Evolutionary conservation across 2,329 filamentous ascomycete genomes (phyloP).

Genomic region (Diaporthe capsici): DNA sequence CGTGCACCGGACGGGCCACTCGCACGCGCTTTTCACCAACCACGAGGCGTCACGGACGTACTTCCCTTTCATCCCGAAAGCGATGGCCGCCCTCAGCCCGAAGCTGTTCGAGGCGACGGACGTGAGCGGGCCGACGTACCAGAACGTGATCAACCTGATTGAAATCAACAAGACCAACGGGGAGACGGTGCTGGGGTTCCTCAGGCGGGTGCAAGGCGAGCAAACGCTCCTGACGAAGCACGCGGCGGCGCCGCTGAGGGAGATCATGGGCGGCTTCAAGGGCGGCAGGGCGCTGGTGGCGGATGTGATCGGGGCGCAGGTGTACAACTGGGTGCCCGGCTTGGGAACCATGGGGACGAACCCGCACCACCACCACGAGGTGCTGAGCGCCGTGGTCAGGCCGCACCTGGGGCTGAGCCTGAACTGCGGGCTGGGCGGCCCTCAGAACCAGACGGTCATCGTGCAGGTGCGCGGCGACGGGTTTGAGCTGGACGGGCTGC

Average conservation of each 20-base stretch:
- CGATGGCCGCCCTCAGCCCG: constrained; percentile 35
- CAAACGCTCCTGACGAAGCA: constrained; percentile 40
- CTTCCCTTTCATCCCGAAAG: constrained; percentile 41
- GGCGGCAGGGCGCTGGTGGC: constrained; percentile 13
- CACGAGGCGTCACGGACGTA: constrained; percentile 41
- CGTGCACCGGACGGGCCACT: constrained; percentile 41
- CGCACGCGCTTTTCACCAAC: constrained; percentile 43
- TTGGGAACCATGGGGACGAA: constrained; percentile 40
- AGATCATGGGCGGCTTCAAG: constrained; percentile 38
- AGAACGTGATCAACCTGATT: constrained; percentile 42
- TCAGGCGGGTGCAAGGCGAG: constrained; percentile 40
- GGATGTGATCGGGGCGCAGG: constrained; percentile 37
- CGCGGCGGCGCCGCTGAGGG: constrained; percentile 38
- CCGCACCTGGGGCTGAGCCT: constrained; percentile 33
- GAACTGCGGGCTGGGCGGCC: constrained; percentile 33
- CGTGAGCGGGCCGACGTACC: constrained; percentile 42
- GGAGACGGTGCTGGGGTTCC: constrained; percentile 38
- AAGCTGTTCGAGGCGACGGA: constrained; percentile 41
- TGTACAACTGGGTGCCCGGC: constrained; percentile 43
- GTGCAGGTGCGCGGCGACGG: constrained; percentile 38
- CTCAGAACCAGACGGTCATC: constrained; percentile 30
- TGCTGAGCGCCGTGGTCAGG: constrained; percentile 35
- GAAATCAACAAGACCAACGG: background rate
- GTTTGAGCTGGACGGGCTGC: constrained; percentile 4
- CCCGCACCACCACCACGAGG: constrained; percentile 36